phyloP scores from a whole-genome alignment of 2,329 filamentous ascomycete species.

The Kalaharituber pfeilii region DNA sequence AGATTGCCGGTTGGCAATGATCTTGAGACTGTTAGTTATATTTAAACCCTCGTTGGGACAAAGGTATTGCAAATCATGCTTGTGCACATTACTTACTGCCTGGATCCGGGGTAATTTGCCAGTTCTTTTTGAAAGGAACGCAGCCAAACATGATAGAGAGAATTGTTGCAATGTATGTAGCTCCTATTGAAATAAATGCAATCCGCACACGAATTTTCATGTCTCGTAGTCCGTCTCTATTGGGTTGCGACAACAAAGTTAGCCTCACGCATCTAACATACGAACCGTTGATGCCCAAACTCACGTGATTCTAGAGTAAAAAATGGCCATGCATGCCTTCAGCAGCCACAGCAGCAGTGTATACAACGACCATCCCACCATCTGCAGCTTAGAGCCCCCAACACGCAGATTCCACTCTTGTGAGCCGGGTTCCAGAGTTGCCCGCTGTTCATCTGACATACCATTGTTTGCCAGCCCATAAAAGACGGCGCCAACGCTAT shows the following conservation, averaged over 20 bases:
- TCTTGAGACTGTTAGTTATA: not conserved
- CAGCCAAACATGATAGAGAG: conserved; percentile 37
- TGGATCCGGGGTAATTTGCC: conserved; percentile 43
- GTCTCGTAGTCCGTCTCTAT: conserved; percentile 27
- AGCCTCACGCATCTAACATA: not conserved
- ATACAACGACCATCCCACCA: conserved; percentile 39
- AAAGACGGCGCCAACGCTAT: conserved; percentile 32
- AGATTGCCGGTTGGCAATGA: conserved; percentile 35
- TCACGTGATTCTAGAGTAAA: conserved; percentile 39
- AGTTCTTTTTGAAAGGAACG: conserved; percentile 35
- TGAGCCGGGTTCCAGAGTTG: conserved; percentile 29
- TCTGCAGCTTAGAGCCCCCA: conserved; percentile 36
- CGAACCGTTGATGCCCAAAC: conserved; percentile 4
- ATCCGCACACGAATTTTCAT: conserved; percentile 32
- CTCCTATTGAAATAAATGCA: conserved; percentile 34
- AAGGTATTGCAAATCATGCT: no score
- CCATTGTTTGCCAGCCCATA: conserved; percentile 38
- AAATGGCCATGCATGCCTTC: conserved; percentile 39
- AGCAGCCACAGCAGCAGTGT: conserved; percentile 36
- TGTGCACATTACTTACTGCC: conserved; percentile 31
- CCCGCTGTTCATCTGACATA: conserved; percentile 37
- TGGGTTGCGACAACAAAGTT: not conserved
- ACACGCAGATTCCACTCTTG: conserved; percentile 35
- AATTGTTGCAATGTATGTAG: conserved; percentile 35
- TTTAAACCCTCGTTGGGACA: conserved; percentile 8